Conservation (phyloP, 768 basidiomycete genomes). For the Hericium coralloides region DNA sequence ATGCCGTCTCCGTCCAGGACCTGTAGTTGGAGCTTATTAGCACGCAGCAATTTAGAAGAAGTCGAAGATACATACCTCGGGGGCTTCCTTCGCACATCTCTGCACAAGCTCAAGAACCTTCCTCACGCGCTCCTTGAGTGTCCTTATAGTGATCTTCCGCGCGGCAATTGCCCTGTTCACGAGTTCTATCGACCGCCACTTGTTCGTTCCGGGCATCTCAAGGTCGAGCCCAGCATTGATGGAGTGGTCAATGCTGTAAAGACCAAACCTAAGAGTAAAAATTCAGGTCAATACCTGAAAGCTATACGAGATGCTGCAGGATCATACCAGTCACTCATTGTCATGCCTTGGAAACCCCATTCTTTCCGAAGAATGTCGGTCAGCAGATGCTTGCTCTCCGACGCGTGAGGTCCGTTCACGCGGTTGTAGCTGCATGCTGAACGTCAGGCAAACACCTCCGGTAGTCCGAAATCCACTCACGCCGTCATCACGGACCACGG, state of each 20-base stretch:
- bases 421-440: constrained; percentile 47
- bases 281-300: background rate
- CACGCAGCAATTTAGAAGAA: background rate
- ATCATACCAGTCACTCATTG: constrained; percentile 77
- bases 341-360: constrained; percentile 64
- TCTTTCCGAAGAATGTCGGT: constrained; percentile 57
- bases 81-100: constrained; percentile 55
- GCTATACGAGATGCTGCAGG: background rate
- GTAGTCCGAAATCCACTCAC: constrained; percentile 27
- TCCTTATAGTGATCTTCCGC: constrained; percentile 55
- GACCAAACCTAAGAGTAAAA: constrained; percentile 47
- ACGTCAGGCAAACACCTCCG: background rate
- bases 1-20: constrained; percentile 62
- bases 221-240: constrained; percentile 76
- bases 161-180: constrained; percentile 52
- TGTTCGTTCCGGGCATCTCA: constrained; percentile 72
- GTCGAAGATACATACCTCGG: constrained; percentile 37
- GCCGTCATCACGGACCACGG: constrained; percentile 56
- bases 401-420: constrained; percentile 66
- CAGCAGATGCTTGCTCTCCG: constrained; percentile 54
- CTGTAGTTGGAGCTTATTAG: constrained; percentile 21
- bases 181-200: constrained; percentile 66
- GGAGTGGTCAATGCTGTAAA: constrained; percentile 52
- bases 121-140: constrained; percentile 56
- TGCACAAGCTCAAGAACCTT: constrained; percentile 64